Base-by-base conservation (phyloP, 306 rosid species). In the Cucumis melo region DNA sequence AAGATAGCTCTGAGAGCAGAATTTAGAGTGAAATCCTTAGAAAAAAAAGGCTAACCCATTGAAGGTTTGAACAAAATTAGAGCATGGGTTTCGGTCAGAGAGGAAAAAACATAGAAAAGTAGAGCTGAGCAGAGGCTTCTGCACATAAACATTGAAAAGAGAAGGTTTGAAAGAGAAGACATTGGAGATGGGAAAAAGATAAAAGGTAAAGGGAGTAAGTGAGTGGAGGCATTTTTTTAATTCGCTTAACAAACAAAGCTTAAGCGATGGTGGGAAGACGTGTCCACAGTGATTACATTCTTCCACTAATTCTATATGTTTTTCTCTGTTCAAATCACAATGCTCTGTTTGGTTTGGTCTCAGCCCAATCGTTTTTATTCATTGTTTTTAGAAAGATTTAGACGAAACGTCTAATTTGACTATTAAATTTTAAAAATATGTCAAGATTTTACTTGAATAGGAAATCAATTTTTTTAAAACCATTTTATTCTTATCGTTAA, bases 191-290 rank as follows among this genome's bases (percentile, higher is more conserved):
- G 3, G 59, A 16, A 72, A 65, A 73, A 73, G 77, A 61, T 73
- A 29, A 73, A 73, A 32, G 36, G 76, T 72, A 24, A 71, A 46
- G 57, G 12, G 23, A 71, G 39, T 16, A 15, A 44, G 57, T 32
- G 68, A 62, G 68, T 48, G 76, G 27, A 29, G 24, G 19, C 4
- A 24, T 73, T 73, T 72, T 72, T 72, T 72, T 73, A 73, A 73
- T 73, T 73, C 77, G 77, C 21, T 51, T 4, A 73, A 32, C 61
- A 29, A 73, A 73, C 62, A 10, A 53, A 32, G 77, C 2, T 71
- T 51, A 48, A 27, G 32, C 62, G 15, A 73, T 73, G 61, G 77
- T 73, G 62, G 77, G 46, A 17, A 53, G 77, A 73, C 77, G 77
- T 73, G 77, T 51, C 44, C 77, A 8, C 61, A 15, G 62, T 73